Evolutionary conservation across 1,284 basidiomycete species (phyloP).

Genomic region (Sanghuangporus weigelae): DNA sequence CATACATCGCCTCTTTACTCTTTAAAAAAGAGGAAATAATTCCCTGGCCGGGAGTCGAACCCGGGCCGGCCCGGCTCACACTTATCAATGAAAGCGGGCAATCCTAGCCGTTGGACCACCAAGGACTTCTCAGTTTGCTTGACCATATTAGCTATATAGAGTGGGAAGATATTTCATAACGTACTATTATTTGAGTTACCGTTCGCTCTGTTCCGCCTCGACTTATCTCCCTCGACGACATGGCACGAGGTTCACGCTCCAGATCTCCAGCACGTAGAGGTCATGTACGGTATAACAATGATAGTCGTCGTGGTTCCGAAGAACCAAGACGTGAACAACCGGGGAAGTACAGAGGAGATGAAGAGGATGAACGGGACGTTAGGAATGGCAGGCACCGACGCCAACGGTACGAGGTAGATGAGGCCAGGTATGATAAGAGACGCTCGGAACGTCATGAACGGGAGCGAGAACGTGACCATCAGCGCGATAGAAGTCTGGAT

Average conservation of each 20-base stretch:
- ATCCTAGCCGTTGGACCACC: conserved; percentile 20
- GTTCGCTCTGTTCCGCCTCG: neutral
- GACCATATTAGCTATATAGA: too few relatives aligned
- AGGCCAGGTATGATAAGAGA: neutral
- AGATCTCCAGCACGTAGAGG: neutral
- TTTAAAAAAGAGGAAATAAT: too few relatives aligned
- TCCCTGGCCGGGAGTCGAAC: conserved; percentile 26
- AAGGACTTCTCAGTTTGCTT: conserved; percentile 7
- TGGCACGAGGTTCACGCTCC: conserved; percentile 6
- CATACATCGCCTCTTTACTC: too few relatives aligned
- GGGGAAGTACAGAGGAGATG: neutral
- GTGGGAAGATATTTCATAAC: too few relatives aligned
- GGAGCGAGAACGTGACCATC: conserved; percentile 1
- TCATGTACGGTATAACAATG: neutral
- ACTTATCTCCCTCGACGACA: neutral
- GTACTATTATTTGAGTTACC: neutral
- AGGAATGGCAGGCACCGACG: conserved; percentile 2
- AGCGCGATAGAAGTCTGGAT: conserved; percentile 10
- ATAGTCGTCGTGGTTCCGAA: neutral
- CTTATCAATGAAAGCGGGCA: conserved; percentile 11
- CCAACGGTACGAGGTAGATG: neutral
- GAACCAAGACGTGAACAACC: neutral
- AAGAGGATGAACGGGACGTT: neutral
- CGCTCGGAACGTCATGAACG: conserved; percentile 13
- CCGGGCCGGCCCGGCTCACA: conserved; percentile 16